Conservation (phyloP, 805 yeast species). For the Cyberlindnera sargentensis region DNA sequence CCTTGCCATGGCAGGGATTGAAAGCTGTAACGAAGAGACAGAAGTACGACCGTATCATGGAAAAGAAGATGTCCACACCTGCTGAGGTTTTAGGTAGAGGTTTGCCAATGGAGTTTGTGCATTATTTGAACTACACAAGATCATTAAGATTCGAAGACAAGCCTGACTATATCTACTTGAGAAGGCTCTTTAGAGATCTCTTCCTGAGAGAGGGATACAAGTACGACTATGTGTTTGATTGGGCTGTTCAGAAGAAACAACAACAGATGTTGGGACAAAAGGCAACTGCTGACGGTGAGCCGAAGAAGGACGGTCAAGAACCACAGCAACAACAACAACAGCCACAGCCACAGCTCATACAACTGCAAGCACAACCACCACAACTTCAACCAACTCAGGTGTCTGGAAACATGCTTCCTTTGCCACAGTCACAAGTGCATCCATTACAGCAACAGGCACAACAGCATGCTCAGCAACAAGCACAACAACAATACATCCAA, state of each 20-base stretch:
- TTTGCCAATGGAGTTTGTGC: conserved; percentile 82
- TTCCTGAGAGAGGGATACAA: conserved; percentile 82
- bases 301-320: conserved; percentile 4
- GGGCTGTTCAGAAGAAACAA: conserved; percentile 84
- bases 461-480: conserved; percentile 13
- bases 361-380: conserved; percentile 4
- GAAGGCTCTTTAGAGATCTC: conserved; percentile 82
- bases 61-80: conserved; percentile 86
- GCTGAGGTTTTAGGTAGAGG: conserved; percentile 72
- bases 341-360: conserved; percentile 10
- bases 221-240: conserved; percentile 92
- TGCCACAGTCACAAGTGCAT: conserved; percentile 3
- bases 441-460: conserved; percentile 9
- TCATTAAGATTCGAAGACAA: conserved; percentile 86
- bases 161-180: conserved; percentile 87
- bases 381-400: no score
- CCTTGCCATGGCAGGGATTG: conserved; percentile 97
- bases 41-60: conserved; percentile 95
- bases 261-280: conserved; percentile 30
- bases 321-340: conserved; percentile 12
- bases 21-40: conserved; percentile 98
- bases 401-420: conserved; percentile 1
- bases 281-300: conserved; percentile 10
- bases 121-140: conserved; percentile 83
- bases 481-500: conserved; percentile 11